Base-by-base conservation (phyloP, 139 green algal genomes). In the Choricystis sp. region DNA sequence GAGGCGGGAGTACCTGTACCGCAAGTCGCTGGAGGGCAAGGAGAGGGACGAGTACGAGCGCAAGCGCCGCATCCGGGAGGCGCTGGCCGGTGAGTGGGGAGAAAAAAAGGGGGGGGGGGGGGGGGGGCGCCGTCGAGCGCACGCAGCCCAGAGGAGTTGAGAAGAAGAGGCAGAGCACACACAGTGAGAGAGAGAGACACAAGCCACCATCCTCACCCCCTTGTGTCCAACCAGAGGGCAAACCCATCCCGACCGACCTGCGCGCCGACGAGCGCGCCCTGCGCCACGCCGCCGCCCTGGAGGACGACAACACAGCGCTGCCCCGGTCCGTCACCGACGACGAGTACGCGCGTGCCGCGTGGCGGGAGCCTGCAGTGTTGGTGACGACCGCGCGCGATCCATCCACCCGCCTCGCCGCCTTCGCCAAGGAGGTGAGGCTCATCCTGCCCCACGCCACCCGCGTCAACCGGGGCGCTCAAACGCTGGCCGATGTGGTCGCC, bases 381-480 rank as follows among this genome's bases (percentile, higher is more conserved):
- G 63, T 99, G 57, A 99, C 94, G 26, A 99, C 94, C 23, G 90
- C 77, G 14, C 66, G 94, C 2, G 87, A 98, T 71, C 91, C 94
- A 60, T 90, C 77, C 72, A 86, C 67, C 58, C 72, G 89, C 27
- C 80, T 99, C 20, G 78, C 77, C 26, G 84, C 96, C 65, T 98
- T 99, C 76, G 85, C 85, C 28, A 99, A 99, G 77, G 93, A 99
- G 72, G 71, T 99, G 63, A 92, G 94, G 67, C 85, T 97, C 49
- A 70, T 97, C 19, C 72, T 99, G 22, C 92, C 93, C 59, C 96
- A 95, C 70, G 68, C 79, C 2, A 79, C 94, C 72, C 77, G 93
- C 49, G 83, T 98, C 69, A 99, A 99, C 74, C 78, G 88, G 22
- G 88, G 88, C 24, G 71, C 69, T 19, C 77, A 84, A 73, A 72